Percentiles rank a stretch among this genome's conserved stretches.
phyloP scores from a whole-genome alignment of 73 alveolate genomes.

The Symbiodinium natans region DNA sequence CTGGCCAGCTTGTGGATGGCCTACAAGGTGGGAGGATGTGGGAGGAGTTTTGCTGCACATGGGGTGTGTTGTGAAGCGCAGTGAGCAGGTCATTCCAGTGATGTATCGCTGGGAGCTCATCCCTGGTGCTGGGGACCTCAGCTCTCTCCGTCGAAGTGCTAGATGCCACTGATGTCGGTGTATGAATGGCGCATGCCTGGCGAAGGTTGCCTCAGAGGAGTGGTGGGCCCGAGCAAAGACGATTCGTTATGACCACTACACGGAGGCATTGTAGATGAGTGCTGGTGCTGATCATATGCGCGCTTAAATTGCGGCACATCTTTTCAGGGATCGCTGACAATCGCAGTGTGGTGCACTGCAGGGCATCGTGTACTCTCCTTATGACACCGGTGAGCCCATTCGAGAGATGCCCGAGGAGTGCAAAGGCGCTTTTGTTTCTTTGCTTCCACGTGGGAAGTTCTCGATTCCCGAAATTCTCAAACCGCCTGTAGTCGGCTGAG shows the following conservation, averaged over 20 bases:
- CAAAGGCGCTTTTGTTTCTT: background rate
- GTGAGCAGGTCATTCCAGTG: slow-evolving; percentile 43
- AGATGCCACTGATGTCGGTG: no score
- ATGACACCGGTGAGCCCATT: slow-evolving; percentile 47
- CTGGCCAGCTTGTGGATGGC: slow-evolving; percentile 48
- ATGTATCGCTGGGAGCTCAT: slow-evolving; percentile 80
- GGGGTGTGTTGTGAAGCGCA: background rate
- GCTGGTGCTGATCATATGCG: no score
- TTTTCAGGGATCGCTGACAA: no score
- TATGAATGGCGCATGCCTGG: no score
- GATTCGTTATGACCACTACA: slow-evolving; percentile 5
- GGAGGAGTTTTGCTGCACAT: background rate
- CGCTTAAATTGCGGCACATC: no score
- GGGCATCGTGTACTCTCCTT: slow-evolving; percentile 74
- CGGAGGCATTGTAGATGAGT: background rate
- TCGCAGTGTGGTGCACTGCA: background rate
- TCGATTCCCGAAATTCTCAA: no score
- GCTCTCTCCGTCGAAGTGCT: no score
- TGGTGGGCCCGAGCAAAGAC: slow-evolving; percentile 87
- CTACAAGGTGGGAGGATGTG: background rate
- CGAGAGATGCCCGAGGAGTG: slow-evolving; percentile 67
- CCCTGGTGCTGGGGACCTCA: slow-evolving; percentile 48
- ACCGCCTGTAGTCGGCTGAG: no score
- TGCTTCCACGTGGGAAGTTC: background rate
- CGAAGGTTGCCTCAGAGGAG: slow-evolving; percentile 12